Conservation (phyloP, 805 yeast species). For the Zygosaccharomyces pseudorouxii region DNA sequence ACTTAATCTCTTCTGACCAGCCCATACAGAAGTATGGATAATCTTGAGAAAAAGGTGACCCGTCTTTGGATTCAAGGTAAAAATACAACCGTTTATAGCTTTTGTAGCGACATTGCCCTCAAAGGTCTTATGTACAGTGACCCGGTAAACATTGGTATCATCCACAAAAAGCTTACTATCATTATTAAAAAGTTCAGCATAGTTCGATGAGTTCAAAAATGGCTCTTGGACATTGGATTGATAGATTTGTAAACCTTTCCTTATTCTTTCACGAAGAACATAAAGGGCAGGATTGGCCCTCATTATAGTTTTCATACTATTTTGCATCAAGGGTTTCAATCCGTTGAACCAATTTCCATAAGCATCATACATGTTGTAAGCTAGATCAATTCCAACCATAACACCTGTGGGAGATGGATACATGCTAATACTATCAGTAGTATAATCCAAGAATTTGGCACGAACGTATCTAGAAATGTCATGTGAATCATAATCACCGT, state of each 20-base stretch:
- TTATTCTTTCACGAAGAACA: slow-evolving; percentile 86
- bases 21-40: slow-evolving; percentile 92
- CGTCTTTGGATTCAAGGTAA: slow-evolving; percentile 81
- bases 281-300: slow-evolving; percentile 89
- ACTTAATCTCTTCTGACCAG: slow-evolving; percentile 90
- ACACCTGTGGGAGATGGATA: slow-evolving; percentile 94
- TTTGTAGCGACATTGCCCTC: slow-evolving; percentile 92
- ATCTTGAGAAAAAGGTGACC: slow-evolving; percentile 88
- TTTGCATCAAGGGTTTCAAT: slow-evolving; percentile 79
- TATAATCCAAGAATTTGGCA: slow-evolving; percentile 89
- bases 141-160: slow-evolving; percentile 92
- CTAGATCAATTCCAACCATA: slow-evolving; percentile 85
- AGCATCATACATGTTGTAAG: slow-evolving; percentile 93
- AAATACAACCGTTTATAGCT: slow-evolving; percentile 89
- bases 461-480: slow-evolving; percentile 91
- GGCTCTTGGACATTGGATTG: slow-evolving; percentile 94
- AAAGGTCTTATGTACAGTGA: slow-evolving; percentile 81
- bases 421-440: slow-evolving; percentile 75
- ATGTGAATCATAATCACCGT: slow-evolving; percentile 97
- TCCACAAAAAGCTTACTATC: slow-evolving; percentile 85
- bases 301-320: slow-evolving; percentile 91
- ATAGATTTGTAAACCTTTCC: slow-evolving; percentile 89
- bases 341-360: slow-evolving; percentile 99
- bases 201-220: slow-evolving; percentile 80
- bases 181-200: slow-evolving; percentile 80